These are phyloP conservation scores for Purpureocillium lavendulum DNA, from an alignment of 2,329 filamentous ascomycete genomes.

Conservation along the genomic window DNA sequence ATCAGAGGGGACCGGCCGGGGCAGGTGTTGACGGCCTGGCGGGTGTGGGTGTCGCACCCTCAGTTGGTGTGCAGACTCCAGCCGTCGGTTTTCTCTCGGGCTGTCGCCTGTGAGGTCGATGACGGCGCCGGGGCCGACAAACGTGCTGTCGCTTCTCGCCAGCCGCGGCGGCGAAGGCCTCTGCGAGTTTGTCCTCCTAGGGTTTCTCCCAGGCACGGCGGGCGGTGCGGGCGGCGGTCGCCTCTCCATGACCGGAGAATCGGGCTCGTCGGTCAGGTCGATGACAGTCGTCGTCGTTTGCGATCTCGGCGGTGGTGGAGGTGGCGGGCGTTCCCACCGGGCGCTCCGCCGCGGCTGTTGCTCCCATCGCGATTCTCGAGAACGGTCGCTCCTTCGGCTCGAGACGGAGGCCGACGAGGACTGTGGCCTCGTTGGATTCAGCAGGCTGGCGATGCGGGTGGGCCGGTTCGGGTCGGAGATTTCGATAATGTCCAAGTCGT, in stretches of 20 bases:
- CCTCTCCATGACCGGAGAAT: constrained; percentile 32
- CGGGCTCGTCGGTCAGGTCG: constrained; percentile 42
- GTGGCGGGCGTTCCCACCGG: background rate
- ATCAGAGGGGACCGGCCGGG: constrained; percentile 1
- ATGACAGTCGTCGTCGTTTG: constrained; percentile 28
- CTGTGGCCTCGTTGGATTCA: constrained; percentile 3
- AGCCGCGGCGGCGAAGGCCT: constrained; percentile 32
- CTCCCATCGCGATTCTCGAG: background rate
- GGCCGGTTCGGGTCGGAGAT: constrained; percentile 15
- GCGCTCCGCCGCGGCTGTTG: too few species aligned
- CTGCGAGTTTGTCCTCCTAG: constrained; percentile 32
- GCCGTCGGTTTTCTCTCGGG: constrained; percentile 21
- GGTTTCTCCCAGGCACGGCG: constrained; percentile 20
- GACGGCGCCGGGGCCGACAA: constrained; percentile 25
- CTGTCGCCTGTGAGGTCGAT: constrained; percentile 47
- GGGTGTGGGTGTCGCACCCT: constrained; percentile 7
- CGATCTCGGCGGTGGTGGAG: constrained; percentile 3
- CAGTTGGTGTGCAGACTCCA: constrained; percentile 1
- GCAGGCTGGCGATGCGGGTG: constrained; percentile 5
- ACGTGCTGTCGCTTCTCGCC: constrained; percentile 35
- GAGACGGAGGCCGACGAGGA: too few species aligned
- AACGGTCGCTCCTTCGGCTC: too few species aligned
- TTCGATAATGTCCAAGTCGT: constrained; percentile 15
- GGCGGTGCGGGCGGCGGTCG: constrained; percentile 13
- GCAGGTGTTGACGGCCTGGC: constrained; percentile 9